A percentile compares a stretch with the other conserved stretches of the same genome.
phyloP scores from a whole-genome alignment of 805 yeast species.

The Yamadazyma paraphyllophila region DNA sequence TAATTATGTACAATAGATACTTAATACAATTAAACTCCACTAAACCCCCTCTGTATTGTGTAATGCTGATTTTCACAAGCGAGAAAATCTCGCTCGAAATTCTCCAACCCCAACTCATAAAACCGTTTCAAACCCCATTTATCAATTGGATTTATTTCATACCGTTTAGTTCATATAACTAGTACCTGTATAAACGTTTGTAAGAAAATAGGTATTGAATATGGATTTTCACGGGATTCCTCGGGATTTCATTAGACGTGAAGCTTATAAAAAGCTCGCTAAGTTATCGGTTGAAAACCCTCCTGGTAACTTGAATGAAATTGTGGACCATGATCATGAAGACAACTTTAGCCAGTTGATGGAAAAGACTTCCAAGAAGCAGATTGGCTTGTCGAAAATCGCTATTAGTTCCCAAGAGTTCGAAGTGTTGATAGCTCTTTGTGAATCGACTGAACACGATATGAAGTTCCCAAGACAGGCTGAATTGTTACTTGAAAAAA shows the following conservation, averaged over 20 bases:
- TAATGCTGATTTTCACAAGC: slow-evolving; percentile 2
- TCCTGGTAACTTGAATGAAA: slow-evolving; percentile 12
- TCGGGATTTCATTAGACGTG: slow-evolving; percentile 39
- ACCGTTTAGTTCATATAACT: background rate
- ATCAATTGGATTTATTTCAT: too few relatives aligned
- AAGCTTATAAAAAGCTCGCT: slow-evolving; percentile 38
- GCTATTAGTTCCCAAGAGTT: slow-evolving; percentile 52
- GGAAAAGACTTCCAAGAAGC: slow-evolving; percentile 3
- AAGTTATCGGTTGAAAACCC: slow-evolving; percentile 28
- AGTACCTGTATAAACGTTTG: background rate
- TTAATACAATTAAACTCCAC: background rate
- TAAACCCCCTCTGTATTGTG: background rate
- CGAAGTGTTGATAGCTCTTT: slow-evolving; percentile 57
- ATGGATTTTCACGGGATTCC: slow-evolving; percentile 41
- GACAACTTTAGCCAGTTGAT: slow-evolving; percentile 23
- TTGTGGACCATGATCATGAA: slow-evolving; percentile 6
- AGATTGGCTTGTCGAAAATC: slow-evolving; percentile 24
- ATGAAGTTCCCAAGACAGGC: slow-evolving; percentile 37
- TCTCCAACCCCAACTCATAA: background rate
- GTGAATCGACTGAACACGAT: slow-evolving; percentile 36
- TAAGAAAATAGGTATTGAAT: background rate
- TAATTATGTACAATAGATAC: background rate
- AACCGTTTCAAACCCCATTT: too few relatives aligned
- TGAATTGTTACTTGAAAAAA: slow-evolving; percentile 39
- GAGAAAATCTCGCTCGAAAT: background rate